Evolutionary conservation across 2,329 filamentous ascomycete species (phyloP), one percentile per base, ranked within the genome.

Genomic region (Xylariales sp.): DNA sequence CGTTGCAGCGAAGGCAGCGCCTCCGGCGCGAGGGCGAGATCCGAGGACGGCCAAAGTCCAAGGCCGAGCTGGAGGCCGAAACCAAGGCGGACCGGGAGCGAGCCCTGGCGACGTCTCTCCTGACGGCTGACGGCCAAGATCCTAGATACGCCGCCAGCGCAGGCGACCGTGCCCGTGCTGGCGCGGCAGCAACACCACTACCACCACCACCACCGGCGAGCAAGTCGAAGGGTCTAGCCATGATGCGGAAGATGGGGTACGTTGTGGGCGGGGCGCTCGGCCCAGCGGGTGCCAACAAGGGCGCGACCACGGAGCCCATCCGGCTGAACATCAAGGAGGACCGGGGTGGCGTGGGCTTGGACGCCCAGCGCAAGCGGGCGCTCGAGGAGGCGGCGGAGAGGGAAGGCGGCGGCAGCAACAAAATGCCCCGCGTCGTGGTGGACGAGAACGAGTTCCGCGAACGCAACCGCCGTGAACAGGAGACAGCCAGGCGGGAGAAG

Each of bases 181-280:
- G 19, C 5, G 34, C 28, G 6, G 34, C 24, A 4, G 14, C 20
- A 6, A 25, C 81, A 15, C 58, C 65, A 27, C 61, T 68, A 5
- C 60, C 20, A 6, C 23, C 81, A 15, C 58, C 65, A 27, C 61
- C 67, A 5, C 60, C 61, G 13, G 66, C 74, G 13, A 72, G 78
- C 34, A 76, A 74, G 51, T 94, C 83, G 66, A 97, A 96, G 57
- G 93, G 91, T 2, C 79, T 94, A 44, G 81, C 87, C 47, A 96
- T 98, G 88, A 95, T 98, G 90, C 84, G 88, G 16, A 91, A 88
- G 62, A 87, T 98, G 73, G 93, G 93, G 1, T 98, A 94, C 66
- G 83, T 80, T 41, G 70, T 78, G 15, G 89, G 90, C 17, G 80
- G 78, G 24, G 74, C 81, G 0, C 68, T 97, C 4, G 93, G 93